Percentiles rank a stretch among this genome's conserved stretches.
Evolutionary conservation across 176 grass and related monocot species (phyloP).

Genomic region (Saccharum officinarum): DNA sequence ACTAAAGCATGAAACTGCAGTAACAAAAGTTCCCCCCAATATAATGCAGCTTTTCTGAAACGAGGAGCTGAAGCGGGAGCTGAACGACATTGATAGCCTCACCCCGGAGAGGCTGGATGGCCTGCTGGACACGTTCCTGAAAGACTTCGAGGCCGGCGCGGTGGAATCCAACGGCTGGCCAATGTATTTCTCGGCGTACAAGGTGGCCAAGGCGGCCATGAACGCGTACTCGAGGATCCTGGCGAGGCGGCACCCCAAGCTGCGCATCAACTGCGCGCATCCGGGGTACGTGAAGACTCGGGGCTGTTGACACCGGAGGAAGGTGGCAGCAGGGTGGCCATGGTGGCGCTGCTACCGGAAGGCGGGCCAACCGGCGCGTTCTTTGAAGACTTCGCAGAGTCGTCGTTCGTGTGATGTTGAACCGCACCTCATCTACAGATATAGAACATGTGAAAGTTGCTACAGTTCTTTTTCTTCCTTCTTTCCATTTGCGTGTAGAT

Average conservation of each 20-base stretch:
- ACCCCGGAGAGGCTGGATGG: slow-evolving; percentile 46
- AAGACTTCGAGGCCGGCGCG: slow-evolving; percentile 37
- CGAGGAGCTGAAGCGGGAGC: slow-evolving; percentile 42
- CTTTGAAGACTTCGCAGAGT: slow-evolving; percentile 5
- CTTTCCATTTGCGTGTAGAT: no score
- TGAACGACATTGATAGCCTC: slow-evolving; percentile 28
- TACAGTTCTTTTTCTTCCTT: neutral
- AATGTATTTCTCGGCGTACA: slow-evolving; percentile 31
- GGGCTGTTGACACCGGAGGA: slow-evolving; percentile 44
- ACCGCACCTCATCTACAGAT: neutral
- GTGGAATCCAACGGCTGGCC: slow-evolving; percentile 43
- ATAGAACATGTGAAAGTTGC: neutral
- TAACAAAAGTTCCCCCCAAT: neutral
- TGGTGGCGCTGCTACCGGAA: slow-evolving; percentile 24
- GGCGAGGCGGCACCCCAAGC: slow-evolving; percentile 26
- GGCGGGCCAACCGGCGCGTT: neutral
- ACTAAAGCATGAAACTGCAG: neutral
- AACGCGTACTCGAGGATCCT: slow-evolving; percentile 56
- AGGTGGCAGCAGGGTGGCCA: slow-evolving; percentile 42
- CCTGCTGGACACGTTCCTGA: slow-evolving; percentile 31
- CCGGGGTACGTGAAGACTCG: slow-evolving; percentile 46
- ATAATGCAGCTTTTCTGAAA: slow-evolving; percentile 34
- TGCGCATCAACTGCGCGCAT: slow-evolving; percentile 48
- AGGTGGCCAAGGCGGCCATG: slow-evolving; percentile 41
- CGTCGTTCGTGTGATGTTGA: slow-evolving; percentile 25